phyloP scores from a whole-genome alignment of 345 rosid species.

The Aegle marmelos region DNA sequence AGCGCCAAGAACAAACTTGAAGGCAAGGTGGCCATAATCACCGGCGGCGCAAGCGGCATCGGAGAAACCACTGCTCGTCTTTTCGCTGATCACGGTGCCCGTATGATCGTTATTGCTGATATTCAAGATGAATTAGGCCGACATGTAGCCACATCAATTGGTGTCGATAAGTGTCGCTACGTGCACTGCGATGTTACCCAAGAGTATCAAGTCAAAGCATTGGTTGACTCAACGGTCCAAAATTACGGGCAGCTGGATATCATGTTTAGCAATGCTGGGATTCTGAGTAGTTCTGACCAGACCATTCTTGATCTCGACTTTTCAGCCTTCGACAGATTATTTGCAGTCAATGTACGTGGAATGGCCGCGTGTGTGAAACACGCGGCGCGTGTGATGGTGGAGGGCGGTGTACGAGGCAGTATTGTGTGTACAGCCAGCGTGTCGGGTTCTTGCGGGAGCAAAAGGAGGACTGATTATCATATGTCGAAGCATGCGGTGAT shows the following conservation, averaged over 20 bases:
- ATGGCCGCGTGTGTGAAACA: conserved; percentile 28
- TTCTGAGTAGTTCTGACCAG: conserved; percentile 7
- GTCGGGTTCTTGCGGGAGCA: not conserved
- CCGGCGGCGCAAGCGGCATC: conserved; percentile 19
- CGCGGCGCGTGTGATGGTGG: conserved; percentile 42
- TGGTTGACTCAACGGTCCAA: conserved; percentile 26
- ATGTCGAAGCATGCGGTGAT: conserved; percentile 46
- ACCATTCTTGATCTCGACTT: conserved; percentile 26
- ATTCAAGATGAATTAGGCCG: conserved; percentile 30
- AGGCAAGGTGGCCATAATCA: conserved; percentile 11
- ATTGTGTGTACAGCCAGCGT: conserved; percentile 40
- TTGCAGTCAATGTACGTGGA: conserved; percentile 33
- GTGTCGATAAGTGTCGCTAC: conserved; percentile 18
- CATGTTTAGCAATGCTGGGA: conserved; percentile 46
- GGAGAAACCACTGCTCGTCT: conserved; percentile 9
- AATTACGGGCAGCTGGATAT: conserved; percentile 26
- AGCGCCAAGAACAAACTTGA: not conserved
- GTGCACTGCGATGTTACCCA: conserved; percentile 32
- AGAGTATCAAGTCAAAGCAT: conserved; percentile 34
- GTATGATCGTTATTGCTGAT: conserved; percentile 32
- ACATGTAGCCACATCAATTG: conserved; percentile 23
- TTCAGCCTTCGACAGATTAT: conserved; percentile 8
- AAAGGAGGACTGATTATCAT: conserved; percentile 11
- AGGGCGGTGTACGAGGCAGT: conserved; percentile 28
- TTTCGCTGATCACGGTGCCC: conserved; percentile 23